A percentile compares a stretch with the other conserved stretches of the same genome.
Conservation (phyloP, 2,329 filamentous ascomycete species). For the Colletotrichum higginsianum region DNA sequence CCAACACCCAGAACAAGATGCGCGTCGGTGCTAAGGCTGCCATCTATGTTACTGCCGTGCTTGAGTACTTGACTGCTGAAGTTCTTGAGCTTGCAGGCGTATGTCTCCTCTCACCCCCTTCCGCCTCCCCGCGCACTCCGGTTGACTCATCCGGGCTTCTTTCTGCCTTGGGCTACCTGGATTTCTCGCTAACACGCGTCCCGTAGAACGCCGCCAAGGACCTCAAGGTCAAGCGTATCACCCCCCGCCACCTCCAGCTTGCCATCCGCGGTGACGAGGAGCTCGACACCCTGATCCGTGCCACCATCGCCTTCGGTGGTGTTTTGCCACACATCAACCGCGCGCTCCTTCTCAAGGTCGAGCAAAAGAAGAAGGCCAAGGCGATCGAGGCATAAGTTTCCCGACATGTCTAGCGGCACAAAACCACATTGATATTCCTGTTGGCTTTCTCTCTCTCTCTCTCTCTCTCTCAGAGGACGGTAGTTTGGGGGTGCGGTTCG, state of each 20-base stretch:
- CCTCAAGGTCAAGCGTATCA: slow-evolving; percentile 99
- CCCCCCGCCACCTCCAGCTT: slow-evolving; percentile 95
- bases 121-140: slow-evolving; percentile 5
- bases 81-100: slow-evolving; percentile 96
- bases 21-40: slow-evolving; percentile 98
- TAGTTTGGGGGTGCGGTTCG: slow-evolving; percentile 32
- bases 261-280: slow-evolving; percentile 99
- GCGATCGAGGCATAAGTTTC: slow-evolving; percentile 47
- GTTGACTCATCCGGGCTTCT: slow-evolving; percentile 28
- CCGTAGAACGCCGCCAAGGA: slow-evolving; percentile 94
- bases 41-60: slow-evolving; percentile 97
- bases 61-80: slow-evolving; percentile 98
- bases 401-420: slow-evolving; percentile 6
- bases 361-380: slow-evolving; percentile 93
- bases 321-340: slow-evolving; percentile 99
- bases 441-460: slow-evolving; percentile 21
- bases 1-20: slow-evolving; percentile 99
- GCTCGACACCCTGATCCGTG: slow-evolving; percentile 95
- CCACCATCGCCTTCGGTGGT: slow-evolving; percentile 98
- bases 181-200: slow-evolving; percentile 41
- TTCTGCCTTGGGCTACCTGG: slow-evolving; percentile 1
- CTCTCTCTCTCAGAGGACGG: slow-evolving; percentile 11
- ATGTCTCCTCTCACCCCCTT: slow-evolving; percentile 57
- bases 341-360: slow-evolving; percentile 93
- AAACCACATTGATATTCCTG: slow-evolving; percentile 30